Evolutionary conservation across 805 yeast species (phyloP).

Genomic region (Millerozyma miso): DNA sequence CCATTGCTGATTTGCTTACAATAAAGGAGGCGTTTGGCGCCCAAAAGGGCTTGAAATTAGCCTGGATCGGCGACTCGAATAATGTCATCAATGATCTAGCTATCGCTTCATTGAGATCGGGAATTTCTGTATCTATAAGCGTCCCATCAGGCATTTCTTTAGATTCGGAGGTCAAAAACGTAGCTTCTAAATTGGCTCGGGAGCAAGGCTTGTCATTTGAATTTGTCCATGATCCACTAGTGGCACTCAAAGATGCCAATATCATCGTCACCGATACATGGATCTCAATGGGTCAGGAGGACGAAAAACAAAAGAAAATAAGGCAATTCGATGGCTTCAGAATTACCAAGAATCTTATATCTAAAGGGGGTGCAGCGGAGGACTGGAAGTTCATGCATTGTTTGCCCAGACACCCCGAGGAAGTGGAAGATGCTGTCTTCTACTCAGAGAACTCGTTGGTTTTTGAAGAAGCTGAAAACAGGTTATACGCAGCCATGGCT

Average conservation of each 20-base stretch:
- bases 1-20: conserved; percentile 85
- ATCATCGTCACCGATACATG: conserved; percentile 94
- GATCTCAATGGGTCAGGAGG: conserved; percentile 97
- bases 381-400: conserved; percentile 96
- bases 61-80: conserved; percentile 97
- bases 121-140: conserved; percentile 80
- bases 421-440: conserved; percentile 90
- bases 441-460: conserved; percentile 78
- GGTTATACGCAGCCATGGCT: conserved; percentile 94
- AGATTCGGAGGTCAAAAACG: conserved; percentile 47
- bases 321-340: conserved; percentile 85
- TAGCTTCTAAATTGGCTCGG: conserved; percentile 50
- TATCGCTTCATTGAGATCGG: conserved; percentile 78
- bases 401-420: conserved; percentile 91
- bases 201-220: conserved; percentile 45
- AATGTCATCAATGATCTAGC: conserved; percentile 93
- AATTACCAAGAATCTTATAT: conserved; percentile 63
- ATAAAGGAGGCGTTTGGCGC: conserved; percentile 72
- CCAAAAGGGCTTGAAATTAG: conserved; percentile 61
- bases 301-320: conserved; percentile 65
- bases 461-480: conserved; percentile 93
- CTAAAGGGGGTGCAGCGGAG: conserved; percentile 51
- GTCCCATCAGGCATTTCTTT: conserved; percentile 75
- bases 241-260: conserved; percentile 70
- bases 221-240: conserved; percentile 66